A percentile compares a stretch with the other conserved stretches of the same genome.
These are phyloP conservation scores for Wickerhamomyces tratensis DNA, from an alignment of 805 yeast genomes.

Conservation along the genomic window DNA sequence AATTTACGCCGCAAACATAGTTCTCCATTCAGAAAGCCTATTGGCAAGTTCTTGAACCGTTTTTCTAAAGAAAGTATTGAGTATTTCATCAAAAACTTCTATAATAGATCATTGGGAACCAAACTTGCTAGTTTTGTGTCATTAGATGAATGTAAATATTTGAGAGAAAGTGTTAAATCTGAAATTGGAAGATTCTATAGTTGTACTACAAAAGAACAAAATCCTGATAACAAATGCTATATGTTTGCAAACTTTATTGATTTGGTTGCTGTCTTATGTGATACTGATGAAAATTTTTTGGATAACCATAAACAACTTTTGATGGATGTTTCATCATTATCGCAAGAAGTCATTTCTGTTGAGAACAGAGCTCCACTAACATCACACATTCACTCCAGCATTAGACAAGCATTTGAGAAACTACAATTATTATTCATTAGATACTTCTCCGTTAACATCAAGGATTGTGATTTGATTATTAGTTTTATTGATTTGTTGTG, in stretches of 20 bases:
- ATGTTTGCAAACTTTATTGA: slow-evolving; percentile 72
- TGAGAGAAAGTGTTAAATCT: slow-evolving; percentile 46
- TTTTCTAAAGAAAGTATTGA: slow-evolving; percentile 68
- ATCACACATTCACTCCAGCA: slow-evolving; percentile 58
- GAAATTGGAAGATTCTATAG: slow-evolving; percentile 40
- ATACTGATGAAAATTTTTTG: slow-evolving; percentile 51
- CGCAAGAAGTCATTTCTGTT: slow-evolving; percentile 33
- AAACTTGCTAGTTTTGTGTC: slow-evolving; percentile 59
- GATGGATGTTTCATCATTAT: slow-evolving; percentile 29
- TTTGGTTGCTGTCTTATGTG: slow-evolving; percentile 42
- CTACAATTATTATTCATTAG: slow-evolving; percentile 41
- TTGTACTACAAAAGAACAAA: slow-evolving; percentile 37
- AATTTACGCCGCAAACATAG: slow-evolving; percentile 74
- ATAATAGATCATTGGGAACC: slow-evolving; percentile 51
- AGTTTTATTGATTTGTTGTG: slow-evolving; percentile 33
- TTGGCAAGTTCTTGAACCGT: slow-evolving; percentile 76
- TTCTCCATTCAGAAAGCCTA: slow-evolving; percentile 88
- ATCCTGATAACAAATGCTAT: slow-evolving; percentile 43
- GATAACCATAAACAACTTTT: slow-evolving; percentile 36
- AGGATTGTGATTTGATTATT: slow-evolving; percentile 29
- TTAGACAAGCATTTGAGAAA: slow-evolving; percentile 57
- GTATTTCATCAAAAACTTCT: slow-evolving; percentile 58
- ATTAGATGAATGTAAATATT: slow-evolving; percentile 40
- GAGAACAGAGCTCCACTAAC: slow-evolving; percentile 34
- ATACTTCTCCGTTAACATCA: slow-evolving; percentile 23